Conservation (phyloP, 2,329 filamentous ascomycete species). For the Penicillium sp. region DNA sequence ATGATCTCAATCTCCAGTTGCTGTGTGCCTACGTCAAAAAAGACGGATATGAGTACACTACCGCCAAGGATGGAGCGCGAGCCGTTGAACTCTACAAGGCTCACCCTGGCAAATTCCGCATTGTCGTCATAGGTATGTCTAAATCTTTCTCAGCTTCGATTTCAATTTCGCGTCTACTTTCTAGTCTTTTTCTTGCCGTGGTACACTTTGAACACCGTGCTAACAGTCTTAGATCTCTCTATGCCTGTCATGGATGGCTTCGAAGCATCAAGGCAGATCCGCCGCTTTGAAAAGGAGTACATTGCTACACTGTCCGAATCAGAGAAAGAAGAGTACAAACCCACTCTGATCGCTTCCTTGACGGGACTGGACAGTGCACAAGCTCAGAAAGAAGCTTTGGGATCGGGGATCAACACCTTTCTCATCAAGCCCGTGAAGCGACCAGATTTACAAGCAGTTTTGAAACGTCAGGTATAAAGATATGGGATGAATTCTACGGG, state of each 20-base stretch:
- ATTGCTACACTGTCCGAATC: conserved; percentile 4
- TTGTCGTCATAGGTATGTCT: conserved; percentile 15
- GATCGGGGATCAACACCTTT: conserved; percentile 31
- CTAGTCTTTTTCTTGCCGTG: too few relatives aligned
- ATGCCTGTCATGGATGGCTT: conserved; percentile 38
- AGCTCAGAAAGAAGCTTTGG: conserved; percentile 29
- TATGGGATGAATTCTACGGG: too few relatives aligned
- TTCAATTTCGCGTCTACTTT: too few relatives aligned
- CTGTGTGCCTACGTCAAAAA: conserved; percentile 31
- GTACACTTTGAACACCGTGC: too few relatives aligned
- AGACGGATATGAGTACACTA: conserved; percentile 24
- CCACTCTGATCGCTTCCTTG: conserved; percentile 25
- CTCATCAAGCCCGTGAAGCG: conserved; percentile 29
- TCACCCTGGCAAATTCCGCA: conserved; percentile 5
- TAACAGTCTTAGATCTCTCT: conserved; percentile 28
- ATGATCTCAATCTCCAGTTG: conserved; percentile 33
- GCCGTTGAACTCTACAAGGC: conserved; percentile 27
- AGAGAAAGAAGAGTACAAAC: background rate
- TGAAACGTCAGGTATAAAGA: conserved; percentile 1
- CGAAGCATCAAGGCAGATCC: conserved; percentile 27
- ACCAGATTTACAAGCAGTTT: conserved; percentile 4
- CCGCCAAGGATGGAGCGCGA: conserved; percentile 32
- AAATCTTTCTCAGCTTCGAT: background rate
- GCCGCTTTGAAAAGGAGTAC: conserved; percentile 20
- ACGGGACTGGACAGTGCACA: conserved; percentile 28